These are phyloP conservation scores for Diaporthe sp. DNA, from an alignment of 2,329 filamentous ascomycete species.

Conservation along the genomic window DNA sequence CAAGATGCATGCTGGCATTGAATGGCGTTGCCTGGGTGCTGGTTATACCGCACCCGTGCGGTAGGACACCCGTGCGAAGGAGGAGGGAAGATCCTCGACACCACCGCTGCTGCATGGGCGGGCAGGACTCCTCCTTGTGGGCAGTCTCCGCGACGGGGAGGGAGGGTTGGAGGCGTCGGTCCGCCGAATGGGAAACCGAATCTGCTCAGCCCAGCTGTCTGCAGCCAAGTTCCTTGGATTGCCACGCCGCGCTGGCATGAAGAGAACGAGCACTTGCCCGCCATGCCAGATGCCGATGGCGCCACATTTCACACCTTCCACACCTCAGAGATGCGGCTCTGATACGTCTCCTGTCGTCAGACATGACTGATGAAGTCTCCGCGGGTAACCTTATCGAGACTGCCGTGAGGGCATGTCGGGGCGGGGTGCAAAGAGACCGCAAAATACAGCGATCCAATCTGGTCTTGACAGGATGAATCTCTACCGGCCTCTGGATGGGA, in stretches of 20 bases:
- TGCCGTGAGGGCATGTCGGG: background rate
- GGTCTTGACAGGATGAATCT: background rate
- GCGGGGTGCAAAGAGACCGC: constrained; percentile 17
- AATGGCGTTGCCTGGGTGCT: background rate
- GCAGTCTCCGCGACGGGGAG: constrained; percentile 1
- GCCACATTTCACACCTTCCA: constrained; percentile 19
- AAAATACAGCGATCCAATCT: constrained; percentile 22
- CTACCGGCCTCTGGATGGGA: background rate
- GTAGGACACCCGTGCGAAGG: background rate
- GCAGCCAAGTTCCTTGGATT: constrained; percentile 29
- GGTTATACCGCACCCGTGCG: background rate
- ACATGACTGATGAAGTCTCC: constrained; percentile 24
- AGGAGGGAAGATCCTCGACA: constrained; percentile 34
- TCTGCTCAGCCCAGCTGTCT: constrained; percentile 18
- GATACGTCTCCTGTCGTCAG: constrained; percentile 26
- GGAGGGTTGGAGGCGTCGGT: background rate
- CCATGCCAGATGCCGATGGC: constrained; percentile 10
- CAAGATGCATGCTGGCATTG: constrained; percentile 30
- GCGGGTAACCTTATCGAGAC: constrained; percentile 28
- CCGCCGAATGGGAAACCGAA: constrained; percentile 29
- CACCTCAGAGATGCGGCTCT: constrained; percentile 29
- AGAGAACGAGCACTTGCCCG: constrained; percentile 14
- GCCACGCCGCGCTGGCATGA: constrained; percentile 18
- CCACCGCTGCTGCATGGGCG: background rate
- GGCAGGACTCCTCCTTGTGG: constrained; percentile 14